These are phyloP conservation scores for Solanum tacnaense DNA, from an alignment of 257 asterid genomes.

Conservation along the genomic window DNA sequence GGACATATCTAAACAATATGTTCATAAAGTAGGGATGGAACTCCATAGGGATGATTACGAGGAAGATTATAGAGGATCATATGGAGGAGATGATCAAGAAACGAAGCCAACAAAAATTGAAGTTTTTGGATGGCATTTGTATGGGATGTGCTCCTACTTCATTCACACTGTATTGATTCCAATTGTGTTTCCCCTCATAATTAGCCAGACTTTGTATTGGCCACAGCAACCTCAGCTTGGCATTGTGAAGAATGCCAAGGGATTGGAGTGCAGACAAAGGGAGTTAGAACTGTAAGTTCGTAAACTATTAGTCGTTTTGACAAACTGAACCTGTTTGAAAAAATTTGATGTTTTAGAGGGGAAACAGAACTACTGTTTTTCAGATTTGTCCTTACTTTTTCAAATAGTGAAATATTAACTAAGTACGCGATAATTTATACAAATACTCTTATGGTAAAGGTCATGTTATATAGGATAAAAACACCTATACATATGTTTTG, in stretches of 20 bases:
- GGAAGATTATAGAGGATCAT: constrained; percentile 13
- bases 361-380: neutral
- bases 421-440: neutral
- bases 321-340: neutral
- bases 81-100: constrained; percentile 24
- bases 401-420: neutral
- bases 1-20: constrained; percentile 26
- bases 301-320: neutral
- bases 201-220: constrained; percentile 54
- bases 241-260: constrained; percentile 44
- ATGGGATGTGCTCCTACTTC: constrained; percentile 76
- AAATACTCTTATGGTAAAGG: neutral
- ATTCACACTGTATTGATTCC: constrained; percentile 71
- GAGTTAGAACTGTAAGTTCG: constrained; percentile 58
- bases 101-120: constrained; percentile 60
- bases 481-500: neutral
- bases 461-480: neutral
- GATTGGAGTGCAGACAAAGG: constrained; percentile 37
- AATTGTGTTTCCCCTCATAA: constrained; percentile 62
- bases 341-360: neutral
- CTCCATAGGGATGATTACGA: constrained; percentile 30
- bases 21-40: constrained; percentile 29
- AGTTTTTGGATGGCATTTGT: constrained; percentile 57
- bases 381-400: neutral
- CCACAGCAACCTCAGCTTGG: constrained; percentile 56